phyloP scores from a whole-genome alignment of 805 yeast genomes.

The Saturnispora hagleri region DNA sequence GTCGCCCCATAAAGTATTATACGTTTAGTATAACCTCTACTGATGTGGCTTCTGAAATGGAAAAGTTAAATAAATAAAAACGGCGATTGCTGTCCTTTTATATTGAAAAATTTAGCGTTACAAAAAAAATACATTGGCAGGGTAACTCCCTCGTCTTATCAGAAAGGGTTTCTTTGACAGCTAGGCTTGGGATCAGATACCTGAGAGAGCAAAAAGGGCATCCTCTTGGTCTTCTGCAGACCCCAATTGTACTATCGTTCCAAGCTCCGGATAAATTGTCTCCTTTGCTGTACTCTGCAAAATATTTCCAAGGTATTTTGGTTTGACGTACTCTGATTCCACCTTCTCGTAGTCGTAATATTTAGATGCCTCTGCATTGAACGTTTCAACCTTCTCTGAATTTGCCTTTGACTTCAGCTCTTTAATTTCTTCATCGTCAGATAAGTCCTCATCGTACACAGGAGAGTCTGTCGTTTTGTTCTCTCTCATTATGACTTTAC shows the following conservation, averaged over 20 bases:
- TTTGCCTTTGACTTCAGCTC: slow-evolving; percentile 28
- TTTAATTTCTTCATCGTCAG: slow-evolving; percentile 30
- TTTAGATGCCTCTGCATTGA: slow-evolving; percentile 25
- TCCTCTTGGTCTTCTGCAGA: slow-evolving; percentile 25
- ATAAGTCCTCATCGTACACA: slow-evolving; percentile 19
- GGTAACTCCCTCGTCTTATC: not conserved
- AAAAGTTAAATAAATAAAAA: slow-evolving; percentile 1
- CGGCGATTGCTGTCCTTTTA: slow-evolving; percentile 7
- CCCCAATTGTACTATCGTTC: slow-evolving; percentile 25
- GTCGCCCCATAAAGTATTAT: slow-evolving; percentile 28
- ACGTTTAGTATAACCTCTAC: slow-evolving; percentile 77
- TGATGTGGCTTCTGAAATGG: slow-evolving; percentile 41
- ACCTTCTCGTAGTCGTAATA: slow-evolving; percentile 59
- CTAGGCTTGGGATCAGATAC: slow-evolving; percentile 10
- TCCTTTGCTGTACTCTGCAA: not conserved
- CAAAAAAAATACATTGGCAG: not conserved
- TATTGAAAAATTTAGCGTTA: slow-evolving; percentile 2
- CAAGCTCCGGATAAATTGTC: slow-evolving; percentile 9
- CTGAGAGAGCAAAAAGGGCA: slow-evolving; percentile 23
- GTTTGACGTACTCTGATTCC: slow-evolving; percentile 42
- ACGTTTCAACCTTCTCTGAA: slow-evolving; percentile 24
- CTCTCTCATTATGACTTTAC: slow-evolving; percentile 64
- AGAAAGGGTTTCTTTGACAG: not conserved
- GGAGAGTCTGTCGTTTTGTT: slow-evolving; percentile 19
- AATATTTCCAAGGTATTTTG: slow-evolving; percentile 20